Conservation (phyloP, 2,329 filamentous ascomycete genomes). For the Aspergillus texensis region DNA sequence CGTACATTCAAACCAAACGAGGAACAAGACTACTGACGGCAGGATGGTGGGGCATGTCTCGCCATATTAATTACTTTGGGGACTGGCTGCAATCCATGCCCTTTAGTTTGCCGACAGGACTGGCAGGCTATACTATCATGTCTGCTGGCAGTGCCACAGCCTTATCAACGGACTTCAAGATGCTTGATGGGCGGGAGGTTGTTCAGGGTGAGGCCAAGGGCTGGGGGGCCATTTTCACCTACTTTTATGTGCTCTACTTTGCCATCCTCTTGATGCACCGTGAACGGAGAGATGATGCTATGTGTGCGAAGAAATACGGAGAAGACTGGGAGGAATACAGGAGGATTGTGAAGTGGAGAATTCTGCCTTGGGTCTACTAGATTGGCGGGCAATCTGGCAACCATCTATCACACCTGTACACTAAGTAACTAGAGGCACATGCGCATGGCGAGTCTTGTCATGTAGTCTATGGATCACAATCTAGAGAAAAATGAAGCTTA, state of each 20-base stretch:
- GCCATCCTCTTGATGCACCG: conserved; percentile 80
- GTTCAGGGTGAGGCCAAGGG: conserved; percentile 46
- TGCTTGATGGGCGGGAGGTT: conserved; percentile 50
- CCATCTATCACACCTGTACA: too few species aligned
- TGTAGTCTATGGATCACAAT: too few species aligned
- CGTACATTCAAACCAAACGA: conserved; percentile 78
- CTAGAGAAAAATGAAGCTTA: too few species aligned
- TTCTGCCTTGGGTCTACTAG: conserved; percentile 80
- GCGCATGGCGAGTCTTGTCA: too few species aligned
- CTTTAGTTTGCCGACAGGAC: conserved; percentile 79
- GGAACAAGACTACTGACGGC: conserved; percentile 78
- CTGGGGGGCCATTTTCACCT: conserved; percentile 82
- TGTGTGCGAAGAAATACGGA: conserved; percentile 85
- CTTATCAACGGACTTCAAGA: conserved; percentile 45
- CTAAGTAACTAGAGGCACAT: too few species aligned
- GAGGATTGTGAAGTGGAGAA: conserved; percentile 73
- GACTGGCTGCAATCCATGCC: conserved; percentile 92
- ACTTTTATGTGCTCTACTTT: conserved; percentile 92
- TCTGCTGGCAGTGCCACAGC: conserved; percentile 9
- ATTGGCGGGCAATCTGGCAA: not conserved
- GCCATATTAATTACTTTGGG: conserved; percentile 91
- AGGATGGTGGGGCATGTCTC: conserved; percentile 87
- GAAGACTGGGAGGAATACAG: conserved; percentile 87
- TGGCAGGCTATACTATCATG: conserved; percentile 75
- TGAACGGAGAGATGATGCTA: conserved; percentile 80